phyloP scores from a whole-genome alignment of 2,329 filamentous ascomycete species.

The Nemania abortiva region DNA sequence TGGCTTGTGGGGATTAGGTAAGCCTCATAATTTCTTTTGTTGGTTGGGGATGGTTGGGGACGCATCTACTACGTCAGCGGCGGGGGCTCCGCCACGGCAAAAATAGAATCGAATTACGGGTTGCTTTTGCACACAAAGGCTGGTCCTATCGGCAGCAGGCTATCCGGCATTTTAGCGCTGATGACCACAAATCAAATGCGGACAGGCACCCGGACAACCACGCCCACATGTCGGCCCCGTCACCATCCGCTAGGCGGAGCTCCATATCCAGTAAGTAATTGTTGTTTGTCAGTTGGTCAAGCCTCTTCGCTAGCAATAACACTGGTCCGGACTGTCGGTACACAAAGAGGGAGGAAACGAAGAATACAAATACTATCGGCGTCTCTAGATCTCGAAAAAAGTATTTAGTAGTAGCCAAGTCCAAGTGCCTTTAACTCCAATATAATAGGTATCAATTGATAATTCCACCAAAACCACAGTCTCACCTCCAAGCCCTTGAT shows the following conservation, averaged over 20 bases:
- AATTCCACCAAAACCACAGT: background rate
- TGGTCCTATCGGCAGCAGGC: slow-evolving; percentile 21
- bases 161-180: slow-evolving; percentile 24
- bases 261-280: background rate
- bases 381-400: background rate
- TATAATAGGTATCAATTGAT: too few species aligned
- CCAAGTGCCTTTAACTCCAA: too few species aligned
- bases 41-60: background rate
- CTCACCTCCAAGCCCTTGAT: slow-evolving; percentile 2
- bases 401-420: background rate
- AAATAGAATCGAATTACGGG: background rate
- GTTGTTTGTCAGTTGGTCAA: background rate
- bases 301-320: slow-evolving; percentile 8
- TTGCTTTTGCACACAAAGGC: background rate
- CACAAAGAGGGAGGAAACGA: background rate
- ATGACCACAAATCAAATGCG: background rate
- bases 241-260: slow-evolving; percentile 23
- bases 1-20: background rate
- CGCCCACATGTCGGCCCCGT: slow-evolving; percentile 19
- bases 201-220: background rate
- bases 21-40: background rate
- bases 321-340: background rate
- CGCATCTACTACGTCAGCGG: background rate
- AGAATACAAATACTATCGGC: slow-evolving; percentile 19
- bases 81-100: background rate